These are phyloP conservation scores for Thermothielavioides terrestris DNA, from an alignment of 495 filamentous ascomycete species.

Conservation along the genomic window DNA sequence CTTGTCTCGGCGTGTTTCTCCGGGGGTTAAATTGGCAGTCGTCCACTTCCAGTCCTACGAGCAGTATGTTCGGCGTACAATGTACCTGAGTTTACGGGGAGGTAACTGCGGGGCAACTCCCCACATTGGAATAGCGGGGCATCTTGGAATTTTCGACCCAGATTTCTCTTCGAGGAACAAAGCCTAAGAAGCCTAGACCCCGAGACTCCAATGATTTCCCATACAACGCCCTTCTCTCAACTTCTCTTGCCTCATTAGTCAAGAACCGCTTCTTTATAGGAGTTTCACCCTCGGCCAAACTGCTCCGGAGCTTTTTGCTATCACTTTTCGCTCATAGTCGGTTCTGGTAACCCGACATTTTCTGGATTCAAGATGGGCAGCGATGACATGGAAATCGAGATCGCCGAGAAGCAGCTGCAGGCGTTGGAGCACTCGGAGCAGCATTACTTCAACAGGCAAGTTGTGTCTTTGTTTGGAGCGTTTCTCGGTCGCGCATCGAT, in stretches of 20 bases:
- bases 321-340: background rate
- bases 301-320: no score
- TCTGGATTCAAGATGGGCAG: conserved; percentile 26
- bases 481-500: conserved; percentile 1
- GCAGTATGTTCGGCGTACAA: no score
- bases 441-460: conserved; percentile 94
- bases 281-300: background rate
- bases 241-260: background rate
- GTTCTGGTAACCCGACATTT: background rate
- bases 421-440: conserved; percentile 80
- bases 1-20: background rate
- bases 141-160: conserved; percentile 16
- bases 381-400: conserved; percentile 40
- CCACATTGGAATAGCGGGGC: conserved; percentile 14
- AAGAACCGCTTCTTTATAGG: background rate
- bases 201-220: conserved; percentile 2
- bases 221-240: background rate
- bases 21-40: no score
- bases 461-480: background rate
- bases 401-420: conserved; percentile 45
- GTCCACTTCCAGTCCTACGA: no score
- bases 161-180: conserved; percentile 16
- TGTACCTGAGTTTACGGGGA: background rate
- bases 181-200: background rate
- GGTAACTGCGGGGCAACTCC: conserved; percentile 10